These are phyloP conservation scores for Linum usitatissimum DNA, from an alignment of 345 rosid genomes.

Conservation along the genomic window DNA sequence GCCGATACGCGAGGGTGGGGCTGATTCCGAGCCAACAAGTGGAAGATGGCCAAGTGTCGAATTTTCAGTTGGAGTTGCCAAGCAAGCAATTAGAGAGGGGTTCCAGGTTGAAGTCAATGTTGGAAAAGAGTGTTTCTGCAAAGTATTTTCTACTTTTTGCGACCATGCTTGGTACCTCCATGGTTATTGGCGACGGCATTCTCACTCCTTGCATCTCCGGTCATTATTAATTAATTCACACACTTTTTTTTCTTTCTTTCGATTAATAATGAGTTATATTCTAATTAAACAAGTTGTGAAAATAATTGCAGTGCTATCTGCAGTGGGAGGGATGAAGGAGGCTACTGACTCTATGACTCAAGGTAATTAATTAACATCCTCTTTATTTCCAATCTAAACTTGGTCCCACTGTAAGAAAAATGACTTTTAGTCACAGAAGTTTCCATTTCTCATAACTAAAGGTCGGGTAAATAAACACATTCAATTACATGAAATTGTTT, in stretches of 20 bases:
- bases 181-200: slow-evolving; percentile 48
- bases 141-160: slow-evolving; percentile 23
- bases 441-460: too few species aligned
- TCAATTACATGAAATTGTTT: too few species aligned
- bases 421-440: too few species aligned
- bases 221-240: background rate
- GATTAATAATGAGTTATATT: background rate
- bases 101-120: slow-evolving; percentile 13
- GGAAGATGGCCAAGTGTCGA: slow-evolving; percentile 36
- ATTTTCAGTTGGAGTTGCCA: slow-evolving; percentile 26
- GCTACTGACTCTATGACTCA: slow-evolving; percentile 28
- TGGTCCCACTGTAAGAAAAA: too few species aligned
- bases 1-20: slow-evolving; percentile 40
- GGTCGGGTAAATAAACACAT: too few species aligned
- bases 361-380: slow-evolving; percentile 20
- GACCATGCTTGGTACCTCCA: slow-evolving; percentile 43
- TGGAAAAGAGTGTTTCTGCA: slow-evolving; percentile 17
- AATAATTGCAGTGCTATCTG: slow-evolving; percentile 33
- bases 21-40: slow-evolving; percentile 35
- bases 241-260: too few species aligned
- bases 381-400: too few species aligned
- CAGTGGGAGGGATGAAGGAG: slow-evolving; percentile 37
- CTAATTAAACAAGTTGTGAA: background rate
- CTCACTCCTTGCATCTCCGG: slow-evolving; percentile 51
- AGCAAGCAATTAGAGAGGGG: slow-evolving; percentile 9